Base-by-base conservation (phyloP, 768 basidiomycete genomes). In the Lentinula sp. region DNA sequence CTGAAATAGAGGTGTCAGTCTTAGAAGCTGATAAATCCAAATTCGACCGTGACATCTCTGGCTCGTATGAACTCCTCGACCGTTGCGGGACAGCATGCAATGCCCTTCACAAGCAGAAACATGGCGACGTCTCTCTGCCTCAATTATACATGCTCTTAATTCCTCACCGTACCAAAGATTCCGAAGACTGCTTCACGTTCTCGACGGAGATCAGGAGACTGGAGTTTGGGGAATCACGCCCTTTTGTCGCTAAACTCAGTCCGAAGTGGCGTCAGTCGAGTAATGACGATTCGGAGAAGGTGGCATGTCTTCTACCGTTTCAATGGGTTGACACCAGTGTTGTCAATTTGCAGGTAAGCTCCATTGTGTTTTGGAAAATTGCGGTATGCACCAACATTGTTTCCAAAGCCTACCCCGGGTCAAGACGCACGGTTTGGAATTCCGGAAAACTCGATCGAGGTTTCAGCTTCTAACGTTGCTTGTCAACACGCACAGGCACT, bases 41-140 rank as follows among this genome's bases (percentile, higher is more conserved):
- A 58, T 81, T 91, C 34, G 95, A 96, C 70, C 85, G 88, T 50
- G 84, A 92, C 68, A 86, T 97, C 49, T 86, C 88, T 5, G 95
- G 95, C 5, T 76, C 75, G 1, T 98, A 97, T 69, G 73, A 75
- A 28, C 84, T 95, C 52, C 76, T 95, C 57, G 87, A 91, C 64
- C 88, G 87, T 69, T 98, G 95, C 61, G 94, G 95, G 6, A 93
- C 92, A 1, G 93, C 95, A 7, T 93, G 90, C 69, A 80, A 82
- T 28, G 89, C 89, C 21, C 76, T 98, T 51, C 93, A 96, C 73
- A 86, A 84, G 72, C 87, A 83, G 64, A 69, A 78, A 23, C 54
- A 70, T 15, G 77, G 75, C n/a, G 84, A 85, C n/a, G 65, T 59
- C 2, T 68, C 72, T 6, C 72, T 84, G 32, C 86, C 88, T 0